phyloP scores from a whole-genome alignment of 2,329 filamentous ascomycete species.

The Exophiala dermatitidis region DNA sequence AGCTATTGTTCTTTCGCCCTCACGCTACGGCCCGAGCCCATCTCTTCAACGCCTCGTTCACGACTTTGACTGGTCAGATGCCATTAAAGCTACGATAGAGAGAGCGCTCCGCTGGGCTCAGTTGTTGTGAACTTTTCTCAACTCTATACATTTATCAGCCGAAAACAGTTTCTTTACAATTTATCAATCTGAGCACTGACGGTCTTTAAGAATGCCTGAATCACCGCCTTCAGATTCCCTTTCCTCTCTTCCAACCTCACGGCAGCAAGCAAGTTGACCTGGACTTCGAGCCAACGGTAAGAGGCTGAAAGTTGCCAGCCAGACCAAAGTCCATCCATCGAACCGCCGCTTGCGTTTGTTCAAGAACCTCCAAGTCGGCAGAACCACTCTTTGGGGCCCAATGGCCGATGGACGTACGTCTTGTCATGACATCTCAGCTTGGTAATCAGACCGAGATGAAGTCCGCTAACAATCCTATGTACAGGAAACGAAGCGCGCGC shows the following conservation, averaged over 20 bases:
- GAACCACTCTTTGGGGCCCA: conserved; percentile 3
- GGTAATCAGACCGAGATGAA: conserved; percentile 1
- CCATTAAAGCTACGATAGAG: conserved; percentile 19
- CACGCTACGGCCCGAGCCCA: conserved; percentile 25
- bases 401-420: conserved; percentile 27
- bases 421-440: conserved; percentile 9
- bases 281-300: conserved; percentile 10
- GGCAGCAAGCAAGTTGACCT: conserved; percentile 8
- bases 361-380: conserved; percentile 3
- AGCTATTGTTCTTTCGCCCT: conserved; percentile 32
- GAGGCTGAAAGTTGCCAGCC: conserved; percentile 1
- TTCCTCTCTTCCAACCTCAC: conserved; percentile 11
- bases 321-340: conserved; percentile 4
- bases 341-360: conserved; percentile 2
- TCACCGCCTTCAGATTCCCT: conserved; percentile 8
- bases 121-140: neutral
- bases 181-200: neutral
- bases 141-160: conserved; percentile 2
- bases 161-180: neutral
- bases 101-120: conserved; percentile 5
- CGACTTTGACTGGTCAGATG: conserved; percentile 17
- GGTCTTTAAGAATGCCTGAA: conserved; percentile 21
- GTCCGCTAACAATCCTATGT: conserved; percentile 10
- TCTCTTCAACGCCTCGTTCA: conserved; percentile 9
- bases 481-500: conserved; percentile 59